Evolutionary conservation across 371 early-diverging fungal genomes (phyloP).

Genomic region (Rhizopus sp.): DNA sequence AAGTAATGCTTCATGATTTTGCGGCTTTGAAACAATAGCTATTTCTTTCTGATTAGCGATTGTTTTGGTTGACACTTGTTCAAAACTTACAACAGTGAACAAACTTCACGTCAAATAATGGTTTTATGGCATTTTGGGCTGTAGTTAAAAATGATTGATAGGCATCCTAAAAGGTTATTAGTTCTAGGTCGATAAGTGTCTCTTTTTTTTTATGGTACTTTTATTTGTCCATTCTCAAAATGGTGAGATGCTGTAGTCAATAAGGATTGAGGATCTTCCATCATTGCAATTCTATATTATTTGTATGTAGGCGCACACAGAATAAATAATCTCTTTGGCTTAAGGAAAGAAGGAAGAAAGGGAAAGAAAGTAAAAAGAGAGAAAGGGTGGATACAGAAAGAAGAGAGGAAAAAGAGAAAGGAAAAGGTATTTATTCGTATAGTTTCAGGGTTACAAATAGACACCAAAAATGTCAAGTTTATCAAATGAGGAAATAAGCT

Average conservation of each 20-base stretch:
- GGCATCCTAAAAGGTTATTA: constrained; percentile 22
- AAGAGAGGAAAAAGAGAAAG: no score
- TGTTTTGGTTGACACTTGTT: not conserved
- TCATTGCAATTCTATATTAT: not conserved
- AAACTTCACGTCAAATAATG: constrained; percentile 31
- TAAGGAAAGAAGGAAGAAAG: not conserved
- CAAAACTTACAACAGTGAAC: constrained; percentile 28
- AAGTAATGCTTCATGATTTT: constrained; percentile 15
- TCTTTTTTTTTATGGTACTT: constrained; percentile 18
- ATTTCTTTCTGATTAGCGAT: not conserved
- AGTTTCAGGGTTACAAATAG: no score
- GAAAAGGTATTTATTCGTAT: no score
- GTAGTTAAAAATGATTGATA: constrained; percentile 24
- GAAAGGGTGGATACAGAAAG: no score
- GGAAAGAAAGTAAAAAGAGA: no score
- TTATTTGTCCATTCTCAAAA: constrained; percentile 30
- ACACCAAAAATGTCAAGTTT: no score
- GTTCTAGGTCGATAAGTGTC: not conserved
- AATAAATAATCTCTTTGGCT: not conserved
- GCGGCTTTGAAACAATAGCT: constrained; percentile 34
- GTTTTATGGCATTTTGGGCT: constrained; percentile 23
- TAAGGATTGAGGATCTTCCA: constrained; percentile 18
- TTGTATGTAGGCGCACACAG: not conserved
- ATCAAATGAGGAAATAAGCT: no score
- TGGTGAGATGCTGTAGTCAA: constrained; percentile 23